These are phyloP conservation scores for Spiraea crenata DNA, from an alignment of 331 rosid species.

Conservation along the genomic window DNA sequence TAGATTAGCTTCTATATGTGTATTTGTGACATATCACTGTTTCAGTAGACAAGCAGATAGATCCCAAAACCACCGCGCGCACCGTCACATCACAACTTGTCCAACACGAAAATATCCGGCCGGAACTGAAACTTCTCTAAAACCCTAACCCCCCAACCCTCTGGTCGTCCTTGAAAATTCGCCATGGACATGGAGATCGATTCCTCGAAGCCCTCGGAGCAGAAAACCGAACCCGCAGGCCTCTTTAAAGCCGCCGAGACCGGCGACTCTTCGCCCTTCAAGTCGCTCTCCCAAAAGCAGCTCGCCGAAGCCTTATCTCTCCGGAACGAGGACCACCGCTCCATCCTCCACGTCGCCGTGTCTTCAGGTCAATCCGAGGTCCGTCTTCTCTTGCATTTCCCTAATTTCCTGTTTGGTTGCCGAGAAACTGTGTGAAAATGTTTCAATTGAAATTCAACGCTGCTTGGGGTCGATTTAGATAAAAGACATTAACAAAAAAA, in stretches of 20 bases:
- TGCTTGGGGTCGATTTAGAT: background rate
- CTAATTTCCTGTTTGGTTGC: background rate
- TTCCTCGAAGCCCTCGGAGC: conserved; percentile 26
- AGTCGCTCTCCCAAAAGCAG: conserved; percentile 37
- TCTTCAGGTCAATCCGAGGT: conserved; percentile 72
- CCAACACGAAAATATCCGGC: background rate
- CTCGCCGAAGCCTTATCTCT: conserved; percentile 57
- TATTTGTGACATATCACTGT: no score
- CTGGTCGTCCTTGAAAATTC: background rate
- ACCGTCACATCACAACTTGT: background rate
- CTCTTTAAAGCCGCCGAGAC: conserved; percentile 79
- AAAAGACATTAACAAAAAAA: background rate
- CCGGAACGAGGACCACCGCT: conserved; percentile 78
- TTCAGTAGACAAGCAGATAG: no score
- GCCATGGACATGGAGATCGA: conserved; percentile 55
- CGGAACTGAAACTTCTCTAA: background rate
- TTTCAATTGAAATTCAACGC: no score
- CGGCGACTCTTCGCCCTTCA: conserved; percentile 53
- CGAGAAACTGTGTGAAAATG: background rate
- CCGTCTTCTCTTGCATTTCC: background rate
- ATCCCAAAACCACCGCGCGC: background rate
- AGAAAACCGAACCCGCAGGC: conserved; percentile 38
- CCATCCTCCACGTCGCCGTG: conserved; percentile 82
- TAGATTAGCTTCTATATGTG: no score
- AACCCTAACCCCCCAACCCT: background rate